phyloP scores from a whole-genome alignment of 306 rosid species.

The Astragalus glycyphyllos region DNA sequence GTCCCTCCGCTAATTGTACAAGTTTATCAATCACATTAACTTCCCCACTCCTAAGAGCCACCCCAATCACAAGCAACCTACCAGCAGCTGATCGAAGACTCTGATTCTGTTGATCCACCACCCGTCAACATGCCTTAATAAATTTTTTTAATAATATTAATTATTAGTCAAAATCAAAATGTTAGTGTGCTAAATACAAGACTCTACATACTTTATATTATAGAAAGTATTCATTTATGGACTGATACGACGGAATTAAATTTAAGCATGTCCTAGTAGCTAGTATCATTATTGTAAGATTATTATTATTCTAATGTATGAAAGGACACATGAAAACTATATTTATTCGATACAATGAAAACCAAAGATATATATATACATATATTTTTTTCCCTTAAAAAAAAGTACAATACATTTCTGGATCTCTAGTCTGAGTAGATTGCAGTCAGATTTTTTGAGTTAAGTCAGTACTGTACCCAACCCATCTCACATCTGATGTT shows the following conservation, averaged over 20 bases:
- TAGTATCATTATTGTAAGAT: slow-evolving; percentile 12
- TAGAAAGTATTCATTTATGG: not conserved
- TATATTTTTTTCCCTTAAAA: not conserved
- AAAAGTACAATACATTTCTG: slow-evolving; percentile 42
- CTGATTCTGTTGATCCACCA: too few relatives aligned
- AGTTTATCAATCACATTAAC: too few relatives aligned
- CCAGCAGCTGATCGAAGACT: too few relatives aligned
- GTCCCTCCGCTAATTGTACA: too few relatives aligned
- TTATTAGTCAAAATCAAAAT: too few relatives aligned
- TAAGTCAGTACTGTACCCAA: slow-evolving; percentile 49
- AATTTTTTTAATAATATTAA: too few relatives aligned
- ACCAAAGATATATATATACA: not conserved
- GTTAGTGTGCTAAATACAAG: too few relatives aligned
- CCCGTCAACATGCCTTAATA: too few relatives aligned
- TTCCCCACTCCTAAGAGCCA: too few relatives aligned
- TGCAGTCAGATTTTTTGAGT: slow-evolving; percentile 76
- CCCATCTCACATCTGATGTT: slow-evolving; percentile 45
- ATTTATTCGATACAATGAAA: not conserved
- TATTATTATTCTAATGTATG: not conserved
- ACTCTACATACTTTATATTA: not conserved
- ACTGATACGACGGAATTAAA: not conserved
- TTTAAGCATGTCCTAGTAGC: slow-evolving; percentile 6
- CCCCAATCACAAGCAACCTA: too few relatives aligned
- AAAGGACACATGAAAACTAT: slow-evolving; percentile 7
- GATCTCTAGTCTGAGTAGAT: slow-evolving; percentile 54